Evolutionary conservation across 1,284 basidiomycete species (phyloP), one percentile per base, ranked within the genome.

Genomic region (Crucibulum parvulum): DNA sequence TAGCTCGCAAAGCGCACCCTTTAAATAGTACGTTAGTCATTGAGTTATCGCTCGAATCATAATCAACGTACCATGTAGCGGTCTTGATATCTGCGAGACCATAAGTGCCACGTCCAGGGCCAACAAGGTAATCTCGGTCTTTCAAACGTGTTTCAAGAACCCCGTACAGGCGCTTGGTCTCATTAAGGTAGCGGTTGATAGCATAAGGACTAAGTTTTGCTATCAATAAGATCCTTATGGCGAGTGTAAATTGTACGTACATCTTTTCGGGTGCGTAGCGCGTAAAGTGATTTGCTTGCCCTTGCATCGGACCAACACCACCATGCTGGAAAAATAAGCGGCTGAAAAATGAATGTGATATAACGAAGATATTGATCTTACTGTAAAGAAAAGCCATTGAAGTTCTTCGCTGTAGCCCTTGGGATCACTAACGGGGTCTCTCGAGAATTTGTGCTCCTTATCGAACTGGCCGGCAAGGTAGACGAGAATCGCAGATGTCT

Each of bases 311-410:
- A 13, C 89, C 88, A 31, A 91, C 72, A 18, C 87, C 88, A 7
- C 88, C 88, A 66, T 90, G 87, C 84, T 88, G 64, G 36, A 13
- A 56, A 24, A 24, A 24, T 4, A 24, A 24, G 24, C 4, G 4
- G 24, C 4, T 24, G 24, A 24, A 24, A 6, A 46, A 7, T 15
- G 38, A 18, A 35, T 37, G 16, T 51, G 34, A 50, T 16, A 43
- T 16, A 43, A 43, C 39, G 16, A 16, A 4, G 2, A 43, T 43
- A 43, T 13, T 13, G 3, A 43, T 13, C 85, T 64, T 66, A 87
- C 86, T 41, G 84, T 82, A 65, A 91, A 94, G 78, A 93, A 91
- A 52, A 94, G 88, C 92, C 92, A 94, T 69, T 91, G 89, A 16
- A 91, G 69, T 72, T 87, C 81, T 72, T 89, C 84, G 68, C 85